phyloP scores from a whole-genome alignment of 345 rosid genomes.

The Pelargonium nanum region DNA sequence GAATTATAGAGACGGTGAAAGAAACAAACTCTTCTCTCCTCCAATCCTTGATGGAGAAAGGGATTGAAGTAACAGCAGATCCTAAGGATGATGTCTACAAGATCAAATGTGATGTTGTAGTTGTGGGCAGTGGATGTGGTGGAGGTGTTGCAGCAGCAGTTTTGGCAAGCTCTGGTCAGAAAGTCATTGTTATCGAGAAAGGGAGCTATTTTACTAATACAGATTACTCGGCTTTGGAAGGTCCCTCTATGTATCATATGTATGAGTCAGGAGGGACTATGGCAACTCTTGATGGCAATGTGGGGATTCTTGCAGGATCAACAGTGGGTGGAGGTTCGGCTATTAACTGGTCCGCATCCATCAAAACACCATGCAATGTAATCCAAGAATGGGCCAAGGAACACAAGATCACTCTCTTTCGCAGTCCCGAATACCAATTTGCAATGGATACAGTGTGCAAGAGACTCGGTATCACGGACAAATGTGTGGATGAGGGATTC shows the following conservation, averaged over 20 bases:
- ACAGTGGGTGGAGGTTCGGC: conserved; percentile 88
- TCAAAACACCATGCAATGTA: conserved; percentile 52
- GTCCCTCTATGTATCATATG: conserved; percentile 36
- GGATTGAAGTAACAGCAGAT: conserved; percentile 36
- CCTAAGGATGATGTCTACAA: conserved; percentile 15
- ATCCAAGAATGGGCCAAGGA: conserved; percentile 67
- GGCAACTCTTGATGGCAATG: conserved; percentile 26
- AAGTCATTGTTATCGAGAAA: conserved; percentile 72
- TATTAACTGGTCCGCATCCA: conserved; percentile 82
- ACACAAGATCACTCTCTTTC: conserved; percentile 34
- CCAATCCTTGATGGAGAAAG: conserved; percentile 42
- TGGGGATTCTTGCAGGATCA: conserved; percentile 55
- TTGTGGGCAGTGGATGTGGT: conserved; percentile 87
- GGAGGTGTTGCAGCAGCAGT: conserved; percentile 89
- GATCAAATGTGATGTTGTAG: conserved; percentile 65
- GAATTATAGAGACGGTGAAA: conserved; percentile 46
- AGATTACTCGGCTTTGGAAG: conserved; percentile 59
- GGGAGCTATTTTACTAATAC: conserved; percentile 50
- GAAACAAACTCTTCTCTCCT: conserved; percentile 32
- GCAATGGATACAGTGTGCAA: conserved; percentile 65
- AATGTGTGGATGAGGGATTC: conserved; percentile 45
- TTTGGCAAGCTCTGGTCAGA: conserved; percentile 59
- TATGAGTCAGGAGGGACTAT: conserved; percentile 67
- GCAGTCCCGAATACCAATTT: conserved; percentile 31
- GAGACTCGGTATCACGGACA: conserved; percentile 64